Percentiles rank a stretch among this genome's conserved stretches.
Evolutionary conservation across 2,329 filamentous ascomycete genomes (phyloP).

Genomic region (Anisogramma anomala): DNA sequence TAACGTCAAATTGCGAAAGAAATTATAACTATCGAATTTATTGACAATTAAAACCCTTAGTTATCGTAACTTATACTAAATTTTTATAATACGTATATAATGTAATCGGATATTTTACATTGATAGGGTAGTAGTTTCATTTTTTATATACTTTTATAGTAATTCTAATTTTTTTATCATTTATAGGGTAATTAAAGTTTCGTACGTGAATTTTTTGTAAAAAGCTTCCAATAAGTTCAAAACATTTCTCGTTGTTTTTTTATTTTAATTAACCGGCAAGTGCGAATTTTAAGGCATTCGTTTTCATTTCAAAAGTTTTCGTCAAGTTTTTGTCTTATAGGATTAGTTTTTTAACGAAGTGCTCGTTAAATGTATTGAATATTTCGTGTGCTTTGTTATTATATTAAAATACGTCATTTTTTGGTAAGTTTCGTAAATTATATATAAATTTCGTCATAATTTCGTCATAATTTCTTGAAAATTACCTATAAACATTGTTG

Average conservation of each 20-base stretch:
- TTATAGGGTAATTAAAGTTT: constrained; percentile 20
- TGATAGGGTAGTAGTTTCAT: constrained; percentile 18
- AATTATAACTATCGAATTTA: background rate
- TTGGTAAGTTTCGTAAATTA: too few relatives aligned
- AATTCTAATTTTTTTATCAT: constrained; percentile 19
- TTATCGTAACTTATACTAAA: constrained; percentile 19
- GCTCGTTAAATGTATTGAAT: too few relatives aligned
- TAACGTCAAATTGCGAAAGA: background rate
- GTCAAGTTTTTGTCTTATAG: too few relatives aligned
- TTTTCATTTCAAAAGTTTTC: constrained; percentile 19
- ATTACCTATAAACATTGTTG: too few relatives aligned
- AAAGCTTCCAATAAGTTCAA: constrained; percentile 10
- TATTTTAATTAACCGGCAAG: constrained; percentile 15
- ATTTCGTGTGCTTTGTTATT: too few relatives aligned
- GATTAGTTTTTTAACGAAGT: too few relatives aligned
- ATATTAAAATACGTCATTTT: too few relatives aligned
- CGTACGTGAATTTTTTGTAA: constrained; percentile 13
- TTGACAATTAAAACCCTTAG: background rate
- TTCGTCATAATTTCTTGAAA: too few relatives aligned
- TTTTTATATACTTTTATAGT: constrained; percentile 19
- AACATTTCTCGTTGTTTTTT: constrained; percentile 8
- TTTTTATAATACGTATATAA: constrained; percentile 20
- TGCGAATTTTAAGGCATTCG: constrained; percentile 14
- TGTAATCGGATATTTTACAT: constrained; percentile 9
- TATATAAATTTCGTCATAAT: too few relatives aligned